phyloP scores from a whole-genome alignment of 352 stramenopile genomes.

The Phytophthora fragariaefolia region DNA sequence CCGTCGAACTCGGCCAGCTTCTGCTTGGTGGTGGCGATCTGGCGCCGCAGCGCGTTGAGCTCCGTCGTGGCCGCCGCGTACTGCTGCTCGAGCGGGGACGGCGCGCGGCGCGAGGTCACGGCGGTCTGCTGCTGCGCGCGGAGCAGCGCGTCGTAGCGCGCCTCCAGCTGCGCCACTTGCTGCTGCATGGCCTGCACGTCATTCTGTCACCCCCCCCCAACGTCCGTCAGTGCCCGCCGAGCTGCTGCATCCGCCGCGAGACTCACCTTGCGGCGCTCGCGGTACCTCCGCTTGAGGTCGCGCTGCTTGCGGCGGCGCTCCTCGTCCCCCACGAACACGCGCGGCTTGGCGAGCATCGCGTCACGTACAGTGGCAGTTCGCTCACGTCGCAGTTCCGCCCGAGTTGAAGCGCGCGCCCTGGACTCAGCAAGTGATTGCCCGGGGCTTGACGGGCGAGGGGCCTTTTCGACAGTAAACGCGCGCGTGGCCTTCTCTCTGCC shows the following conservation, averaged over 20 bases:
- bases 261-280: slow-evolving; percentile 45
- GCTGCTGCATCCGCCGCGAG: no score
- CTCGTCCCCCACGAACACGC: slow-evolving; percentile 37
- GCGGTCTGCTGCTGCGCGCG: slow-evolving; percentile 29
- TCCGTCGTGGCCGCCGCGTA: slow-evolving; percentile 44
- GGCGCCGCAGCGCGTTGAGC: slow-evolving; percentile 36
- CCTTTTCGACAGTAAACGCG: slow-evolving; percentile 30
- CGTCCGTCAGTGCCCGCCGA: slow-evolving; percentile 7
- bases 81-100: slow-evolving; percentile 30
- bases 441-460: slow-evolving; percentile 19
- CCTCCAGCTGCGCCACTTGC: slow-evolving; percentile 43
- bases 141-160: slow-evolving; percentile 43
- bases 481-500: slow-evolving; percentile 11
- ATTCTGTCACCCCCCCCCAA: slow-evolving; percentile 21
- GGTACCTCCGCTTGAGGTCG: slow-evolving; percentile 48
- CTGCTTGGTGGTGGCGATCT: slow-evolving; percentile 48
- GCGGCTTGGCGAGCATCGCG: slow-evolving; percentile 31
- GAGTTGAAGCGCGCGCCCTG: slow-evolving; percentile 15
- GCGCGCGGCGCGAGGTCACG: slow-evolving; percentile 17
- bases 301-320: slow-evolving; percentile 46
- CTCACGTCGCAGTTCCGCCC: no score
- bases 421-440: slow-evolving; percentile 43
- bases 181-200: slow-evolving; percentile 54
- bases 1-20: slow-evolving; percentile 44
- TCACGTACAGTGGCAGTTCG: slow-evolving; percentile 2